A percentile compares a stretch with the other conserved stretches of the same genome.
These are phyloP conservation scores for Arthrobotrys pseudoclavata DNA, from an alignment of 2,329 filamentous ascomycete species.

Conservation along the genomic window DNA sequence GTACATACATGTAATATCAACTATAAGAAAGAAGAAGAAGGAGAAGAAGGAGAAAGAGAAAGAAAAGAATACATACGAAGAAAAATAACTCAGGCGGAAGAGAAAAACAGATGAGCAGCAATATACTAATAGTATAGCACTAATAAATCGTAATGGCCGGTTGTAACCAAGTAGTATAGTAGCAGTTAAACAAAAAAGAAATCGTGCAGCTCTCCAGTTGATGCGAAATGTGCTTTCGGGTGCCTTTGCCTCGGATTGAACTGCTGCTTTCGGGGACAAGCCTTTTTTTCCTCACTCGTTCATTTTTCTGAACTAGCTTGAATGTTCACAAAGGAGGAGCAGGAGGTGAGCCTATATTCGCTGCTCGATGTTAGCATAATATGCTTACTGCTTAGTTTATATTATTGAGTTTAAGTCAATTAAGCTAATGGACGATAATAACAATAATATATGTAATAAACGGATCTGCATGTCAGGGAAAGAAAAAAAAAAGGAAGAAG, in stretches of 20 bases:
- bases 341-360: conserved; percentile 29
- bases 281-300: conserved; percentile 19
- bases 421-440: background rate
- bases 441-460: background rate
- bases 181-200: conserved; percentile 5
- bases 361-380: conserved; percentile 24
- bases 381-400: background rate
- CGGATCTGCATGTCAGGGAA: conserved; percentile 7
- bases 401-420: conserved; percentile 20
- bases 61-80: background rate
- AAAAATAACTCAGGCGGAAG: background rate
- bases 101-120: background rate
- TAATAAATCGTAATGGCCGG: background rate
- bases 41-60: background rate
- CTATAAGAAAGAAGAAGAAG: conserved; percentile 16
- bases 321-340: conserved; percentile 10
- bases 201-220: conserved; percentile 9
- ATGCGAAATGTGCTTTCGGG: conserved; percentile 35
- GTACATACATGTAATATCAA: conserved; percentile 30
- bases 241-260: conserved; percentile 47
- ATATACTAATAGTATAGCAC: background rate
- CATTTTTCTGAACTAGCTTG: conserved; percentile 43
- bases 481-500: background rate
- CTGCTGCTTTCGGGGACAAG: conserved; percentile 48
- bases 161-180: background rate